phyloP scores from a whole-genome alignment of 257 asterid species.

The Coffea eugenioides region DNA sequence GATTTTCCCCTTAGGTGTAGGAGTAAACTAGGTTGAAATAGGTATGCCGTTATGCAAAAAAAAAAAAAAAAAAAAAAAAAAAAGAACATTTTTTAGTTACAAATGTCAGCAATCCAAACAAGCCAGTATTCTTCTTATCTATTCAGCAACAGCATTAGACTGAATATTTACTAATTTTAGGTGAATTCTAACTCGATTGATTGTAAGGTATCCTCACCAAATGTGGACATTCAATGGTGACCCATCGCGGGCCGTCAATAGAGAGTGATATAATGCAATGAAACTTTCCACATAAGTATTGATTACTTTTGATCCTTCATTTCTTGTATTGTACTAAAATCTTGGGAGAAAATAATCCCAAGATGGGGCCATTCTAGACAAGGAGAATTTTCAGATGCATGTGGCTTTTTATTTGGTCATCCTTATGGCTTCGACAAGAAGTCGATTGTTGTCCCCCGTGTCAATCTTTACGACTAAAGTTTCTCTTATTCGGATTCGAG shows the following conservation, averaged over 20 bases:
- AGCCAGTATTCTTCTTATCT: background rate
- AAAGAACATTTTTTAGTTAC: too few relatives aligned
- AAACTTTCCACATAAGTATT: background rate
- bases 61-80: too few relatives aligned
- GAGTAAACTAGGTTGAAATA: too few relatives aligned
- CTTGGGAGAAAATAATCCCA: background rate
- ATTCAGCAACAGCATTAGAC: background rate
- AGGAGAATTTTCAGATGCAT: background rate
- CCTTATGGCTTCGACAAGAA: background rate
- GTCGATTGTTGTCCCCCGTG: background rate
- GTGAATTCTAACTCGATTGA: background rate
- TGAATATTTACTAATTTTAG: background rate
- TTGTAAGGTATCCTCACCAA: background rate
- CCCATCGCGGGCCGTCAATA: background rate
- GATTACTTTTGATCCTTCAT: background rate
- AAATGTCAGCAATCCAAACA: too few relatives aligned
- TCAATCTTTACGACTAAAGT: background rate
- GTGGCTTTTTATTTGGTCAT: background rate
- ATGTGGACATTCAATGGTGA: background rate
- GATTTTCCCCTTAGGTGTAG: too few relatives aligned
- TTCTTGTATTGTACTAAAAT: background rate
- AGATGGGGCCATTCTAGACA: conserved; percentile 1
- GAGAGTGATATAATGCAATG: background rate
- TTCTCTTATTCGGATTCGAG: background rate
- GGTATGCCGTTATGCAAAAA: too few relatives aligned